Percentiles rank a stretch among this genome's conserved stretches.
phyloP scores from a whole-genome alignment of 139 green algal genomes.

The Eudorina sp. region DNA sequence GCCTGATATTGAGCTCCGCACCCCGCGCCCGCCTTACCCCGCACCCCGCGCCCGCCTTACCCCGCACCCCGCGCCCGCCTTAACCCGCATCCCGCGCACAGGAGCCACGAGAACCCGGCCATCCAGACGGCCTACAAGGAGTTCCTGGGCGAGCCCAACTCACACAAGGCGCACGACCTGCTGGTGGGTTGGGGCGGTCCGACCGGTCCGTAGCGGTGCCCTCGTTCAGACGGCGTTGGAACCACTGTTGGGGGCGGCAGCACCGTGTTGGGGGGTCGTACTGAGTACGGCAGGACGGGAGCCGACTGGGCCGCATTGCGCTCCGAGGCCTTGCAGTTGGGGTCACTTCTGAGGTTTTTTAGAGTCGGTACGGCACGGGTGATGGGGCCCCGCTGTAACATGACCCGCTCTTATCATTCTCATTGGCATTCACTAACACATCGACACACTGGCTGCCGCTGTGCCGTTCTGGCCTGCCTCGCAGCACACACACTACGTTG shows the following conservation, averaged over 20 bases:
- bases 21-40: no score
- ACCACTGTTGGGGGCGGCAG: not conserved
- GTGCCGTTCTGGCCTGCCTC: not conserved
- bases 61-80: no score
- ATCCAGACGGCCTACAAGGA: slow-evolving; percentile 64
- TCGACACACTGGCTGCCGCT: not conserved
- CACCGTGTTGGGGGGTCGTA: not conserved
- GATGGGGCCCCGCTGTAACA: not conserved
- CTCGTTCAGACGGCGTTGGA: no score
- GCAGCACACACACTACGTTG: slow-evolving; percentile 74
- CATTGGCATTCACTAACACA: not conserved
- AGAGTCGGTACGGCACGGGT: not conserved
- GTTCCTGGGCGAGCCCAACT: slow-evolving; percentile 64
- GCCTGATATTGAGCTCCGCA: no score
- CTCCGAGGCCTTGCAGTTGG: not conserved
- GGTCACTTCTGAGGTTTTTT: no score
- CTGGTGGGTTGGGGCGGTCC: slow-evolving; percentile 35
- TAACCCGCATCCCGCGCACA: not conserved
- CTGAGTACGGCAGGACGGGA: not conserved
- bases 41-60: no score
- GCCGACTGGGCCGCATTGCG: no score
- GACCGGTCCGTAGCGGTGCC: no score
- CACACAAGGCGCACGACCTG: slow-evolving; percentile 71
- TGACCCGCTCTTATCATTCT: not conserved
- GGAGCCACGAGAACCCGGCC: slow-evolving; percentile 63